Evolutionary conservation across 768 basidiomycete genomes (phyloP), one percentile per base, ranked within the genome.

Genomic region (Macrocybe gigantea): DNA sequence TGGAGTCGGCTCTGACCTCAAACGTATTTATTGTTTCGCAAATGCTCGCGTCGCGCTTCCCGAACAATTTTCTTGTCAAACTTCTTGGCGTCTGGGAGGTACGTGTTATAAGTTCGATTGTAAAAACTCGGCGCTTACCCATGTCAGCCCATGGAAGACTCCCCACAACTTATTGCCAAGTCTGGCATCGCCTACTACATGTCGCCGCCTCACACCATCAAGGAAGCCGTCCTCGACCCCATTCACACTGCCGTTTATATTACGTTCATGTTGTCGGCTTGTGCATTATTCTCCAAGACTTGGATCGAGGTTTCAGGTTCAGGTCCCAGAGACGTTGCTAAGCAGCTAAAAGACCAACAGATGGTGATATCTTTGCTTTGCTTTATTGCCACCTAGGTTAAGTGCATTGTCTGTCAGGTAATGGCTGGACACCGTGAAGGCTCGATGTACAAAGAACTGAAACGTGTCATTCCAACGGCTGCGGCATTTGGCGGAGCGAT

Each of bases 51-150:
- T 77, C 75, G 33, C 80, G 95, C 10, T 98, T 95, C 83, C 96
- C 96, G 0, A 71, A 74, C 55, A 96, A 96, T 74, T 65, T 97
- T 53, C 73, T 98, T 53, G 92, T 98, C 57, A 79, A 79, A 57
- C 75, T 99, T 29, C 77, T 98, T 35, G 95, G 95, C 59, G 80
- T 93, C n/a, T 98, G 96, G 95, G 96, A 97, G 90, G 93, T 95
- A 47, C 44, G 80, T 67, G 0, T 11, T 7, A 1, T 33, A 9
- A 7, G 37, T 42, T 51, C 35, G 31, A 29, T 14, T 32, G 33
- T 31, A 3, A 4, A 22, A 22, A 22, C 22, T 22, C 30, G n/a
- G 53, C 11, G 34, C 29, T 11, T 36, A n/a, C 33, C 39, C 30
- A 14, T 39, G 37, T 30, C 56, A 95, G 93, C 95, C 95, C 4